Evolutionary conservation across 1,284 basidiomycete species (phyloP).

Genomic region (Boletus albobrunnescens): DNA sequence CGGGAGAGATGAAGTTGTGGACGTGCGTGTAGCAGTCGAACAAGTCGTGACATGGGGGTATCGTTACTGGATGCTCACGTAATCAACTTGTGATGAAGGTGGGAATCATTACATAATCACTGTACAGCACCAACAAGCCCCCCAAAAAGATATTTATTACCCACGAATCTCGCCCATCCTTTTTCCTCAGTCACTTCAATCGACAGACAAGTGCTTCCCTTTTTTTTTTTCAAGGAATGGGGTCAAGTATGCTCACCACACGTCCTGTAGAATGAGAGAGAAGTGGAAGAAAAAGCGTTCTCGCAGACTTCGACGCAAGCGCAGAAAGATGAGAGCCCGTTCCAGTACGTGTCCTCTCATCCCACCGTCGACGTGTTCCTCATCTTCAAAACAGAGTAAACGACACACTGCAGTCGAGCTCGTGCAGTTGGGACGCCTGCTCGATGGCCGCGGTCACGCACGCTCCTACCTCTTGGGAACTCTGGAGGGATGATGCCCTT

Average conservation of each 20-base stretch:
- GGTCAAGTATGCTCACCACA: neutral
- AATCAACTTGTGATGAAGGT: conserved; percentile 11
- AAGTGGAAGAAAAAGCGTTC: conserved; percentile 92
- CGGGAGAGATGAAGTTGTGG: neutral
- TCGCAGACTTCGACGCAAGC: conserved; percentile 81
- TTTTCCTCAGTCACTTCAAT: conserved; percentile 27
- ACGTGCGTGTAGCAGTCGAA: no score
- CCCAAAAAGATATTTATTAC: no score
- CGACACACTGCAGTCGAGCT: conserved; percentile 23
- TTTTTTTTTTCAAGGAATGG: conserved; percentile 4
- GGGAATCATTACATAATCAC: conserved; percentile 30
- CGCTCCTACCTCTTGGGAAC: conserved; percentile 23
- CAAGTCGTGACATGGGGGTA: no score
- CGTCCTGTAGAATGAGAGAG: conserved; percentile 67
- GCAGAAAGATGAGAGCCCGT: conserved; percentile 88
- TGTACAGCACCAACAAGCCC: conserved; percentile 36
- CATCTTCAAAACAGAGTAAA: conserved; percentile 28
- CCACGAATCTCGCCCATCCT: conserved; percentile 4
- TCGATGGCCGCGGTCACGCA: conserved; percentile 14
- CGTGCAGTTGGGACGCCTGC: conserved; percentile 25
- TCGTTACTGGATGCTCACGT: no score
- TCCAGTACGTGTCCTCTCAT: conserved; percentile 61
- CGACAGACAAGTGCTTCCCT: conserved; percentile 32
- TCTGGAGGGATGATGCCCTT: conserved; percentile 19
- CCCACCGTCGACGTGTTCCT: neutral